Evolutionary conservation across 108 stramenopile species (phyloP).

Genomic region (Skeletonema marinoi): DNA sequence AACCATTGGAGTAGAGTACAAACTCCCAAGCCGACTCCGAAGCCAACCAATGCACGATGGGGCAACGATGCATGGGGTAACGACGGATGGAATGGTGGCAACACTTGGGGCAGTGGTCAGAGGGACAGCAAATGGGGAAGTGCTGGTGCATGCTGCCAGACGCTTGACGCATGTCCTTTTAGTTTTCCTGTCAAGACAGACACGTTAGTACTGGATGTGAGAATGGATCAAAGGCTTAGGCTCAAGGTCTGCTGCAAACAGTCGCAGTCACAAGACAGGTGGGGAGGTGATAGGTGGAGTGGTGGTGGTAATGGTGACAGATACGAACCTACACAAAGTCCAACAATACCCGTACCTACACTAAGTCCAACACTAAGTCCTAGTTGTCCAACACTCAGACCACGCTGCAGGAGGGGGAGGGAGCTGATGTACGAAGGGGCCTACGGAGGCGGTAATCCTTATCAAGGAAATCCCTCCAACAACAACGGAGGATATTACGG

Average conservation of each 20-base stretch:
- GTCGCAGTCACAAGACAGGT: background rate
- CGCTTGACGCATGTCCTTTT: background rate
- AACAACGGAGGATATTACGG: background rate
- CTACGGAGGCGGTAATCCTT: background rate
- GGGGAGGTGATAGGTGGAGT: background rate
- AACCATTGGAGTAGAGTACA: background rate
- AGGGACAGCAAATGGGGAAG: background rate
- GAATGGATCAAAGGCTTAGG: background rate
- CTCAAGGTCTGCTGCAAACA: background rate
- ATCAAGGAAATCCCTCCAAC: background rate
- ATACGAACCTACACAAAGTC: background rate
- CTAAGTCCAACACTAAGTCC: background rate
- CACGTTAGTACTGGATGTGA: background rate
- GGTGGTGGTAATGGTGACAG: background rate
- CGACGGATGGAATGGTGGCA: background rate
- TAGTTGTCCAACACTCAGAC: too few species aligned
- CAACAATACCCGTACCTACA: background rate
- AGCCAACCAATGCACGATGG: background rate
- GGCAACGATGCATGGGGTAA: background rate
- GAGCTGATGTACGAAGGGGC: background rate
- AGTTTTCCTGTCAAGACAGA: background rate
- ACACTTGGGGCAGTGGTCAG: background rate
- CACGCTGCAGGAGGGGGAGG: too few species aligned
- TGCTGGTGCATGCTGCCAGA: background rate
- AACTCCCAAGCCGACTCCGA: background rate